Conservation (phyloP, 805 yeast genomes). For the Ogataea chonburiensis region DNA sequence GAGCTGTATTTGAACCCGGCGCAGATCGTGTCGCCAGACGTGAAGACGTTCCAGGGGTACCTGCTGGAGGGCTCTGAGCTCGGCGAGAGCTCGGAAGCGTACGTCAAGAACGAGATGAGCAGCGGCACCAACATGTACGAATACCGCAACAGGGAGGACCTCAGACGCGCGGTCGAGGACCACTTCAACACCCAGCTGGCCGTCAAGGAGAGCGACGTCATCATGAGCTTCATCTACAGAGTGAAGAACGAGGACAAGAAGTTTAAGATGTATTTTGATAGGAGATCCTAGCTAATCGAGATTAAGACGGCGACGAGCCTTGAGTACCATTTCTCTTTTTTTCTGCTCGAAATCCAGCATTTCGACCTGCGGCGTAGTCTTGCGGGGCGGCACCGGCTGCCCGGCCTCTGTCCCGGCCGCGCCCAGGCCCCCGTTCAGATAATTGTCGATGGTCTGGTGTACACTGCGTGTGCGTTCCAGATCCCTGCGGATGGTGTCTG, state of each 20-base stretch:
- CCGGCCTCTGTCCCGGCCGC: background rate
- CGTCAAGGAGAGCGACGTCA: conserved; percentile 78
- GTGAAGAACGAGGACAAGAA: conserved; percentile 61
- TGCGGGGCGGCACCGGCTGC: background rate
- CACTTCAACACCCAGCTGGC: conserved; percentile 58
- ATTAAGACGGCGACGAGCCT: conserved; percentile 52
- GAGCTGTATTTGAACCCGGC: conserved; percentile 41
- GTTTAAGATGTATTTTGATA: conserved; percentile 40
- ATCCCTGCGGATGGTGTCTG: conserved; percentile 70
- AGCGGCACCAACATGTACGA: conserved; percentile 32
- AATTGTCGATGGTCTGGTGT: conserved; percentile 73
- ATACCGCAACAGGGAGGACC: conserved; percentile 30
- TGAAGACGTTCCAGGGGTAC: conserved; percentile 67
- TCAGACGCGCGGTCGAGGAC: conserved; percentile 33
- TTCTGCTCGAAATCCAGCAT: conserved; percentile 49
- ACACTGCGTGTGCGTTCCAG: conserved; percentile 77
- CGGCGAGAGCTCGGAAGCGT: conserved; percentile 63
- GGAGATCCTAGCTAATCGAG: conserved; percentile 16
- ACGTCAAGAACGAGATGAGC: conserved; percentile 28
- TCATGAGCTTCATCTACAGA: conserved; percentile 85
- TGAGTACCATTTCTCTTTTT: conserved; percentile 56
- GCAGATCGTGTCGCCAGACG: conserved; percentile 49
- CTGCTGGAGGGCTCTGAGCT: conserved; percentile 60
- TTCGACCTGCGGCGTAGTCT: conserved; percentile 25
- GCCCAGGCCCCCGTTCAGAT: conserved; percentile 40